These are phyloP conservation scores for Zopfia rhizophila DNA, from an alignment of 2,329 filamentous ascomycete species.

Conservation along the genomic window DNA sequence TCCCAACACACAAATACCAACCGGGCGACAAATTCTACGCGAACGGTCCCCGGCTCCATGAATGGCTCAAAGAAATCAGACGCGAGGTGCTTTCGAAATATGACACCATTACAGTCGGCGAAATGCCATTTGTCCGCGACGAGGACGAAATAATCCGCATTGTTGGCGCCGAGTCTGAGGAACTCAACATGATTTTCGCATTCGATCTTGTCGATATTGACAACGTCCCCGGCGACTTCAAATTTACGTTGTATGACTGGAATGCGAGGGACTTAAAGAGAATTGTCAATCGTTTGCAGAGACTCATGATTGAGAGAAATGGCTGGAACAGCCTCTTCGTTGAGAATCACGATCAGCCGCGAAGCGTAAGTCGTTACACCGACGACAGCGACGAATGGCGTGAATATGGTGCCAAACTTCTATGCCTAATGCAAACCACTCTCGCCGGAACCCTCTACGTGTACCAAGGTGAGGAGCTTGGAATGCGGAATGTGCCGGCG, in stretches of 20 bases:
- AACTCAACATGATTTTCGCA: conserved; percentile 75
- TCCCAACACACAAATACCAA: conserved; percentile 53
- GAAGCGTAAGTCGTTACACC: conserved; percentile 60
- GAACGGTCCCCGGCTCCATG: conserved; percentile 75
- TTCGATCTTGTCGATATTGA: conserved; percentile 57
- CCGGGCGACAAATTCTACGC: conserved; percentile 65
- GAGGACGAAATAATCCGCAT: conserved; percentile 59
- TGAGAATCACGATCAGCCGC: conserved; percentile 65
- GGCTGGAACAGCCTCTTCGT: conserved; percentile 62
- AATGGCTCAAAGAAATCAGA: conserved; percentile 74
- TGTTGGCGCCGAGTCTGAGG: conserved; percentile 56
- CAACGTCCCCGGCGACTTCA: conserved; percentile 50
- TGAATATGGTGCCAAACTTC: conserved; percentile 59
- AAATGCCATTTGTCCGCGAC: conserved; percentile 66
- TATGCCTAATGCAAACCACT: conserved; percentile 60
- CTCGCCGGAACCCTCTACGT: conserved; percentile 61
- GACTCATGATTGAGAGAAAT: conserved; percentile 50
- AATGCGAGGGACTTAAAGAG: conserved; percentile 45
- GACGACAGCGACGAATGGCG: conserved; percentile 60
- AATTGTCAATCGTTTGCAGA: conserved; percentile 46
- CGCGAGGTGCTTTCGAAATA: conserved; percentile 67
- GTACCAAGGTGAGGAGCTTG: conserved; percentile 64
- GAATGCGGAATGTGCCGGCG: conserved; percentile 60
- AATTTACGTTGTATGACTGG: conserved; percentile 45
- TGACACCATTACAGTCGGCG: conserved; percentile 72